These are phyloP conservation scores for Pseudopithomyces maydicus DNA, from an alignment of 2,329 filamentous ascomycete species.

Conservation along the genomic window DNA sequence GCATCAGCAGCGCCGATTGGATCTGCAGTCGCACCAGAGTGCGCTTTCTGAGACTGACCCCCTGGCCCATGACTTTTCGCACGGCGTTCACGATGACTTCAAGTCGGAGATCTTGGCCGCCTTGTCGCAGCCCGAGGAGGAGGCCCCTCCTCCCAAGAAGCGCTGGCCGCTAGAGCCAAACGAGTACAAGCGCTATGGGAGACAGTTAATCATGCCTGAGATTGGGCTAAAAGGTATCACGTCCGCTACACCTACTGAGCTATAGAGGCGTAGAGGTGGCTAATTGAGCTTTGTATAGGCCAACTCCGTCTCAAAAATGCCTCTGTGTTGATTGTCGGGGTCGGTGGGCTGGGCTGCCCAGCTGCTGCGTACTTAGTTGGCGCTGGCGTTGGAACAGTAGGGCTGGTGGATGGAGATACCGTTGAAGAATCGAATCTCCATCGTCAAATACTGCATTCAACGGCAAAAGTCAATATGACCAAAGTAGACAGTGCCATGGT, in stretches of 20 bases:
- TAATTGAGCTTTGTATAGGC: slow-evolving; percentile 55
- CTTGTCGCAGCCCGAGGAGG: slow-evolving; percentile 28
- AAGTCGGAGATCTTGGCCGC: slow-evolving; percentile 49
- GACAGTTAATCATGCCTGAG: slow-evolving; percentile 86
- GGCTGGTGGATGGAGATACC: slow-evolving; percentile 83
- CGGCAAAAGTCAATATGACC: slow-evolving; percentile 69
- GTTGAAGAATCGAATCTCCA: slow-evolving; percentile 93
- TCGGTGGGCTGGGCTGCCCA: slow-evolving; percentile 89
- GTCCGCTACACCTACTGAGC: background rate
- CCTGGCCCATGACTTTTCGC: slow-evolving; percentile 43
- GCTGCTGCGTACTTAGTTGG: slow-evolving; percentile 92
- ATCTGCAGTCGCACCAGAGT: slow-evolving; percentile 23
- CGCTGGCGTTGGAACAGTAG: slow-evolving; percentile 81
- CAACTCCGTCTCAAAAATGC: slow-evolving; percentile 75
- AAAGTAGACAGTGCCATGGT: slow-evolving; percentile 77
- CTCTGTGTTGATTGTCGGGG: slow-evolving; percentile 80
- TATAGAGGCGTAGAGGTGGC: background rate
- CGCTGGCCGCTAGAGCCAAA: slow-evolving; percentile 71
- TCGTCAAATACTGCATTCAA: slow-evolving; percentile 83
- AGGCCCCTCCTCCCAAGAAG: slow-evolving; percentile 9
- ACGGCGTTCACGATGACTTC: slow-evolving; percentile 50
- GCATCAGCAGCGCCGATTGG: slow-evolving; percentile 22
- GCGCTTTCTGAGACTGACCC: slow-evolving; percentile 25
- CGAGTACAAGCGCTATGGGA: slow-evolving; percentile 85
- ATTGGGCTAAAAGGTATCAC: slow-evolving; percentile 73